phyloP scores from a whole-genome alignment of 1,284 basidiomycete species.

The Malassezia slooffiae region DNA sequence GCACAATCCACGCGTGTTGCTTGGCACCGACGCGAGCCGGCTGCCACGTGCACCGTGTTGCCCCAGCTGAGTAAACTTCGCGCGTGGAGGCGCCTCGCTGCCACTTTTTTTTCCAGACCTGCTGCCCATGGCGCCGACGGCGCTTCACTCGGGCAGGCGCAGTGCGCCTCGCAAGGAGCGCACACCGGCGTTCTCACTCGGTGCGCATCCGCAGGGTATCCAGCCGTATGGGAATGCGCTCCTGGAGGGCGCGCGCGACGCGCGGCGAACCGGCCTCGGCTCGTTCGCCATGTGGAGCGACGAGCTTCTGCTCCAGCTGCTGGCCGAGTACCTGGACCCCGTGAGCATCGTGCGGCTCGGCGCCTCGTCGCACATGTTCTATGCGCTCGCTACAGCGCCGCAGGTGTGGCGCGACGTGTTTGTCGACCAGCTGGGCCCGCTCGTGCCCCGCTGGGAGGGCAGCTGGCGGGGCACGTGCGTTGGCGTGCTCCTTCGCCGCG shows the following conservation, averaged over 20 bases:
- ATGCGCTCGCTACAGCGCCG: constrained; percentile 25
- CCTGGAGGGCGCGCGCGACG: constrained; percentile 20
- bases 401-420: constrained; percentile 31
- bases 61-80: neutral
- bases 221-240: constrained; percentile 37
- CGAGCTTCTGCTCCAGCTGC: constrained; percentile 26
- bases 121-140: constrained; percentile 3
- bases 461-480: constrained; percentile 37
- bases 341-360: constrained; percentile 20
- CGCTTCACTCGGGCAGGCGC: too few species aligned
- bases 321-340: constrained; percentile 19
- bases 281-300: constrained; percentile 24
- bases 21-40: neutral
- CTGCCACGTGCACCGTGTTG: neutral
- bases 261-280: constrained; percentile 22
- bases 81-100: constrained; percentile 6
- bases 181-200: neutral
- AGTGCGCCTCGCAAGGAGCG: too few species aligned
- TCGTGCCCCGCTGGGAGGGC: constrained; percentile 29
- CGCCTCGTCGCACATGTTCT: constrained; percentile 20
- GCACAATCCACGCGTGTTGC: constrained; percentile 1
- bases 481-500: constrained; percentile 7
- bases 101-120: neutral
- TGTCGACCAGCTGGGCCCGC: constrained; percentile 19
- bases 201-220: constrained; percentile 33